These are phyloP conservation scores for Salicornia ramosissima DNA, from an alignment of 148 eudicot species.

Conservation along the genomic window DNA sequence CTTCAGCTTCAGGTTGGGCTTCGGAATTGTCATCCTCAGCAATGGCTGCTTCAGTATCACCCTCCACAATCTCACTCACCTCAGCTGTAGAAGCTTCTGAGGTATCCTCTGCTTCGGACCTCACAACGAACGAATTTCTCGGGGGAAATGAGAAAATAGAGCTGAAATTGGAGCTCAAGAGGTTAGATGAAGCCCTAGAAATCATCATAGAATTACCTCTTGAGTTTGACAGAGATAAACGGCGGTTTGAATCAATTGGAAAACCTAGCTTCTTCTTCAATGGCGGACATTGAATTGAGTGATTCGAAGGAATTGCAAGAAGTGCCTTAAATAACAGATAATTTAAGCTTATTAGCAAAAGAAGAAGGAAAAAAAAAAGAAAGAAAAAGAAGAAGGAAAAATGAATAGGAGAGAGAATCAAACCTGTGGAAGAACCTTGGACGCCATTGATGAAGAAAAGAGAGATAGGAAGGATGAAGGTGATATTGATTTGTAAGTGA, in stretches of 20 bases:
- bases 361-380: neutral
- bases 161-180: slow-evolving; percentile 21
- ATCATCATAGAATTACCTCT: slow-evolving; percentile 5
- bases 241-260: slow-evolving; percentile 25
- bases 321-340: slow-evolving; percentile 33
- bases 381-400: neutral
- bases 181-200: slow-evolving; percentile 29
- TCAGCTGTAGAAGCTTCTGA: slow-evolving; percentile 26
- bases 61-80: slow-evolving; percentile 15
- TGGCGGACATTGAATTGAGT: slow-evolving; percentile 30
- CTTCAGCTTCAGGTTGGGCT: slow-evolving; percentile 1
- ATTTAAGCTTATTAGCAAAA: neutral
- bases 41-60: slow-evolving; percentile 24
- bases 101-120: slow-evolving; percentile 40
- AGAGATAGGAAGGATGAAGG: neutral
- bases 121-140: slow-evolving; percentile 36
- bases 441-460: slow-evolving; percentile 28
- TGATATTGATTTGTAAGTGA: neutral
- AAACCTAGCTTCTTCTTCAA: slow-evolving; percentile 37
- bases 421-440: slow-evolving; percentile 44
- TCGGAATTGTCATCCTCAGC: slow-evolving; percentile 26
- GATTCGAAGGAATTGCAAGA: slow-evolving; percentile 31
- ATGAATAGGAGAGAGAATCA: neutral
- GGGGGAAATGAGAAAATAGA: slow-evolving; percentile 12
- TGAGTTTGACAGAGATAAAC: slow-evolving; percentile 30